These are phyloP conservation scores for Elaeis guineensis DNA, from an alignment of 176 grass and related monocot genomes.

Conservation along the genomic window DNA sequence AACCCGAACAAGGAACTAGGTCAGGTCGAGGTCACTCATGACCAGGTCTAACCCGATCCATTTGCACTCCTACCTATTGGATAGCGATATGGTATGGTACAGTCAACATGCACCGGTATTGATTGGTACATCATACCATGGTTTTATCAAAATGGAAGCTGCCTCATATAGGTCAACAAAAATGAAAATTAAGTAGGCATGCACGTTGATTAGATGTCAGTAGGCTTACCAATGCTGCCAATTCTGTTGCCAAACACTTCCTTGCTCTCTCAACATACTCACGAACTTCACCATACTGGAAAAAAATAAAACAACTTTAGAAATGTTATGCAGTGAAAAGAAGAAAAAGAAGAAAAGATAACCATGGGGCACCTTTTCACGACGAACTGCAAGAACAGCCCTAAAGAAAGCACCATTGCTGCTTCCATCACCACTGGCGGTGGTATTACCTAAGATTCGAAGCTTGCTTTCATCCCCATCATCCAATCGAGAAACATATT, in stretches of 20 bases:
- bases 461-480: conserved; percentile 87
- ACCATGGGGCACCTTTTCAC: conserved; percentile 36
- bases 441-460: conserved; percentile 71
- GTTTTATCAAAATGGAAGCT: no score
- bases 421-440: conserved; percentile 89
- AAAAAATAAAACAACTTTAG: neutral
- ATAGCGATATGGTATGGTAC: no score
- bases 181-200: no score
- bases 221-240: conserved; percentile 71
- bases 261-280: conserved; percentile 79
- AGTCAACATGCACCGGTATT: no score
- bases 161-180: no score
- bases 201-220: no score
- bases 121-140: no score
- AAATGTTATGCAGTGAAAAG: neutral
- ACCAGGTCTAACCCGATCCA: no score
- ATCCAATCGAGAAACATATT: conserved; percentile 90
- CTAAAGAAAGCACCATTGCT: conserved; percentile 98
- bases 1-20: no score
- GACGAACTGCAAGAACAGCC: conserved; percentile 88
- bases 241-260: conserved; percentile 92
- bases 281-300: conserved; percentile 83
- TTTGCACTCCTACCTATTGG: no score
- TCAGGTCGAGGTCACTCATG: no score
- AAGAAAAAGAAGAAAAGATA: neutral